These are phyloP conservation scores for Boletus pseudopeckii DNA, from an alignment of 768 basidiomycete species.

Conservation along the genomic window DNA sequence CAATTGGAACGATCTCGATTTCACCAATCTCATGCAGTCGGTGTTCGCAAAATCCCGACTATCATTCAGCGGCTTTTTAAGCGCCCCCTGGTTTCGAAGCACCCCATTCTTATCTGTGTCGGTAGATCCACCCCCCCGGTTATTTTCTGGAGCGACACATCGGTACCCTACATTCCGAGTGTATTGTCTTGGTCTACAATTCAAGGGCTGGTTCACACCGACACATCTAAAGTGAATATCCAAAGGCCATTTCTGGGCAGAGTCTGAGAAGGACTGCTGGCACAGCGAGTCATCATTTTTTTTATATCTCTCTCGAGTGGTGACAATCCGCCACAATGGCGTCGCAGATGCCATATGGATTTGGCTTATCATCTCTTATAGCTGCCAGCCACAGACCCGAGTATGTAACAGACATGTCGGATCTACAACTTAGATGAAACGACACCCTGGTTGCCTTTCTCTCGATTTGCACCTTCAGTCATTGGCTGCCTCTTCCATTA, in stretches of 20 bases:
- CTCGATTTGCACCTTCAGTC: too few species aligned
- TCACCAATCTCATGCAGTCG: neutral
- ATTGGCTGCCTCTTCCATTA: neutral
- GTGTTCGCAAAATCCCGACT: neutral
- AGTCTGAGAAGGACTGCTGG: neutral
- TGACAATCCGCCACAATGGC: neutral
- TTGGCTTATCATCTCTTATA: neutral
- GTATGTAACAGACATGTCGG: neutral
- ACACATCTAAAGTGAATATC: neutral
- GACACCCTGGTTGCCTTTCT: neutral
- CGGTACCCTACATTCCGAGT: slow-evolving; percentile 8
- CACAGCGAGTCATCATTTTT: neutral
- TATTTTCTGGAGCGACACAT: neutral
- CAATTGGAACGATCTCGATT: neutral
- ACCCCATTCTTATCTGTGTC: neutral
- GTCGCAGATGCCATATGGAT: neutral
- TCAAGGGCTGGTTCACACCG: neutral
- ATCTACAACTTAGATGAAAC: neutral
- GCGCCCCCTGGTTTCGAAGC: neutral
- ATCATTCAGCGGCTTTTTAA: neutral
- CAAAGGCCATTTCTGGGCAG: neutral
- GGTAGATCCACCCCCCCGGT: neutral
- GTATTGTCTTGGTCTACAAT: neutral
- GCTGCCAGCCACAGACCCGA: neutral
- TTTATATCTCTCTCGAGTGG: neutral